phyloP scores from a whole-genome alignment of 495 filamentous ascomycete genomes.

The Neurospora sp. region DNA sequence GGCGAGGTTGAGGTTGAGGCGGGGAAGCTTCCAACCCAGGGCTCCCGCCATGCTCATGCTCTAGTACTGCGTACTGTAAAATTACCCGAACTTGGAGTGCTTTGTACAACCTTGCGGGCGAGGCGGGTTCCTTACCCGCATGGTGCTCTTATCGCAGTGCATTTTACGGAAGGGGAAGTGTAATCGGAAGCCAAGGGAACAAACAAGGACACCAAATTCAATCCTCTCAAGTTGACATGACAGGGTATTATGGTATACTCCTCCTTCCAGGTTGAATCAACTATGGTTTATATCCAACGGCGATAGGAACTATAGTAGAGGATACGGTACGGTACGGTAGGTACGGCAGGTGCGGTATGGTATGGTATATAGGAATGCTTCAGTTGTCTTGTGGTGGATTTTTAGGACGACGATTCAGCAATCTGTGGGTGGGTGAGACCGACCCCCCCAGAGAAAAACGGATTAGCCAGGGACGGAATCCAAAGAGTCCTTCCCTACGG shows the following conservation, averaged over 20 bases:
- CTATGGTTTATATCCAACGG: neutral
- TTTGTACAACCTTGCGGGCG: neutral
- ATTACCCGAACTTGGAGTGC: neutral
- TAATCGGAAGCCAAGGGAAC: neutral
- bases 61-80: too few species aligned
- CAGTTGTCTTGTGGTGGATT: neutral
- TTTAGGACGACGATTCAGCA: neutral
- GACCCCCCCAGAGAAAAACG: neutral
- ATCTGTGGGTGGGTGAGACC: neutral
- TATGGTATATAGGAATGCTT: neutral
- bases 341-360: neutral
- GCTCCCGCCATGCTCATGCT: neutral
- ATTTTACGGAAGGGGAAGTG: neutral
- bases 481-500: conserved; percentile 53
- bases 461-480: conserved; percentile 47
- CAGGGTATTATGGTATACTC: neutral
- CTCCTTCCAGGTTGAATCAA: neutral
- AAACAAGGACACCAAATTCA: neutral
- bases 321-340: neutral
- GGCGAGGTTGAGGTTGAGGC: neutral
- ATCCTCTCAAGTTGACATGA: neutral
- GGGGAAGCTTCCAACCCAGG: neutral
- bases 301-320: neutral
- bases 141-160: neutral
- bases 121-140: neutral